phyloP scores from a whole-genome alignment of 2,329 filamentous ascomycete species.

The Clarireedia sp. region DNA sequence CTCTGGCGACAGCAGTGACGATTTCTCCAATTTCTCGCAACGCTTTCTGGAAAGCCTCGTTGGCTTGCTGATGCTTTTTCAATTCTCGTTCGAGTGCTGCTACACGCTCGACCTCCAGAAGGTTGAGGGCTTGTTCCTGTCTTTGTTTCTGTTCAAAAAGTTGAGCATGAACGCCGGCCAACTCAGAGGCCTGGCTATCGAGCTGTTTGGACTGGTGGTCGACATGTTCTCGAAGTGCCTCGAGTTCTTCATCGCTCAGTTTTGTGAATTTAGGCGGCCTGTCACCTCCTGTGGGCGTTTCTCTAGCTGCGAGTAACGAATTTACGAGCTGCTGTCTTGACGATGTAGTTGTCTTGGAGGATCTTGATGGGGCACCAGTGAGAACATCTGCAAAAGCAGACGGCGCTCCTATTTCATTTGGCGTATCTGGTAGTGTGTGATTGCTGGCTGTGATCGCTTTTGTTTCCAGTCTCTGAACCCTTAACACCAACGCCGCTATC shows the following conservation, averaged over 20 bases:
- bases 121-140: conserved; percentile 72
- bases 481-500: conserved; percentile 66
- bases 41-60: conserved; percentile 97
- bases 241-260: conserved; percentile 74
- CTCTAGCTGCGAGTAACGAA: conserved; percentile 26
- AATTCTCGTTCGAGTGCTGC: conserved; percentile 85
- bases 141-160: conserved; percentile 78
- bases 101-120: conserved; percentile 81
- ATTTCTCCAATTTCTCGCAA: conserved; percentile 95
- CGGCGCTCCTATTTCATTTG: conserved; percentile 64
- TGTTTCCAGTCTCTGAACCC: conserved; percentile 77
- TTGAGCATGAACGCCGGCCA: conserved; percentile 78
- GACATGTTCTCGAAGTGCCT: conserved; percentile 80
- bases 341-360: conserved; percentile 26
- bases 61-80: conserved; percentile 95
- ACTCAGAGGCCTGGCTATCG: conserved; percentile 79
- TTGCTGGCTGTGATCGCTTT: conserved; percentile 56
- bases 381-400: conserved; percentile 53
- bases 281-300: conserved; percentile 22
- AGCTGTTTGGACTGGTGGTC: conserved; percentile 91
- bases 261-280: conserved; percentile 27
- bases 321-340: conserved; percentile 35
- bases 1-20: conserved; percentile 89
- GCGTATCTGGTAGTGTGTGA: conserved; percentile 66
- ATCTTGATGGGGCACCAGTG: conserved; percentile 27